Conservation (phyloP, 73 alveolate genomes). For the Uronychia setigera region DNA sequence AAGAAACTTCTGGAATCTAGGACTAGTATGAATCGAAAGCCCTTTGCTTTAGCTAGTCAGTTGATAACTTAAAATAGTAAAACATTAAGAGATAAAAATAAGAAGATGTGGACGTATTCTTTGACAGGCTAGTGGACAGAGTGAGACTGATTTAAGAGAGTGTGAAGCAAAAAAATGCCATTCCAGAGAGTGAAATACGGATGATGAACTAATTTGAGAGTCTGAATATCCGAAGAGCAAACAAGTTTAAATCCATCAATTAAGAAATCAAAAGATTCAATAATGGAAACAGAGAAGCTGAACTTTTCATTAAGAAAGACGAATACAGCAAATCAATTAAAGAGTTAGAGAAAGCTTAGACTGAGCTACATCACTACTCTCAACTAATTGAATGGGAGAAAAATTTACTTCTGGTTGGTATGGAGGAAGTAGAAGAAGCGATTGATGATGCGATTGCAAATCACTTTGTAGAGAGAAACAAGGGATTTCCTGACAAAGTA, state of each 20-base stretch:
- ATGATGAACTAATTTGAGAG: too few relatives aligned
- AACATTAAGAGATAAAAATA: too few relatives aligned
- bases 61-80: neutral
- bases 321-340: neutral
- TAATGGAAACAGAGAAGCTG: neutral
- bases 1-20: neutral
- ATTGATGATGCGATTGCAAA: neutral
- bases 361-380: neutral
- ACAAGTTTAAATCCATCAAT: neutral
- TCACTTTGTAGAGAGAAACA: neutral
- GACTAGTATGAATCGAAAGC: constrained; percentile 7
- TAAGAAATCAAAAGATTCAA: neutral
- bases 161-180: too few relatives aligned
- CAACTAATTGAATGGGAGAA: neutral
- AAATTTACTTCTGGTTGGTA: neutral
- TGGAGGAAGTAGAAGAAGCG: neutral
- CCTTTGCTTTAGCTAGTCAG: constrained; percentile 7
- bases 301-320: neutral
- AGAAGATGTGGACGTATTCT: too few relatives aligned
- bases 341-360: neutral
- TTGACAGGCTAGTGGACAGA: too few relatives aligned
- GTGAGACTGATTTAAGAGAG: too few relatives aligned
- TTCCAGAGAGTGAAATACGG: too few relatives aligned
- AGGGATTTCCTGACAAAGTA: neutral
- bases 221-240: too few relatives aligned